Base-by-base conservation (phyloP, 345 rosid genomes). In the Tarenaya hassleriana region DNA sequence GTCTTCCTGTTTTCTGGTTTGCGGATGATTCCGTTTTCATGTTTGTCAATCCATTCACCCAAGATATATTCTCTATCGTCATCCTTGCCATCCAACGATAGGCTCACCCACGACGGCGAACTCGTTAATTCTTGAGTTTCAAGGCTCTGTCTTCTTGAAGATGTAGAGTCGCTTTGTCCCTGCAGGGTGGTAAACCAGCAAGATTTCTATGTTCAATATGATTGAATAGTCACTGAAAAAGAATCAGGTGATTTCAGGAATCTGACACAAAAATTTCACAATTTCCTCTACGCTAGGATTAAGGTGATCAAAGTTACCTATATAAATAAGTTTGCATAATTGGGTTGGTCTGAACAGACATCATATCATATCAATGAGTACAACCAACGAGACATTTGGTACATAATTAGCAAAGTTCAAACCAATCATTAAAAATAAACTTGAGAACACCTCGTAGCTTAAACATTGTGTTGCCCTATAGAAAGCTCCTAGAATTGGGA, bases 61-160 rank as follows among this genome's bases (percentile, higher is more conserved):
- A 79, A 68, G 8, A 51, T 60, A 10, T 72, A 64, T 42, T 84
- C 84, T 63, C 49, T 68, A 16, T 81, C 95, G 24, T 71, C 83
- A 21, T 79, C 90, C 34, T 72, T 78, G 11, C 53, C 66, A 16
- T 62, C 77, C 51, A 58, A 47, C 46, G 66, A 69, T 8, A 76
- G 75, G 57, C 66, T 77, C 47, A 61, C 56, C 45, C 64, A 58
- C 1, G 81, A 70, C 10, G 84, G 85, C 27, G 98, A 83, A 66
- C 72, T 73, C 3, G 69, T 56, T 41, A 75, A 68, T 68, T 84
- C 96, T 41, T 66, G 84, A 41, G 76, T 74, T 72, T 92, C 96
- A 44, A 77, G 44, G 69, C 88, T 84, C 7, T 42, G 77, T 44
- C 68, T 73, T 52, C 70, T 82, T 5, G 66, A 69, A 50, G 77